Evolutionary conservation across 2,329 filamentous ascomycete species (phyloP).

Genomic region (Clonostachys byssicola): DNA sequence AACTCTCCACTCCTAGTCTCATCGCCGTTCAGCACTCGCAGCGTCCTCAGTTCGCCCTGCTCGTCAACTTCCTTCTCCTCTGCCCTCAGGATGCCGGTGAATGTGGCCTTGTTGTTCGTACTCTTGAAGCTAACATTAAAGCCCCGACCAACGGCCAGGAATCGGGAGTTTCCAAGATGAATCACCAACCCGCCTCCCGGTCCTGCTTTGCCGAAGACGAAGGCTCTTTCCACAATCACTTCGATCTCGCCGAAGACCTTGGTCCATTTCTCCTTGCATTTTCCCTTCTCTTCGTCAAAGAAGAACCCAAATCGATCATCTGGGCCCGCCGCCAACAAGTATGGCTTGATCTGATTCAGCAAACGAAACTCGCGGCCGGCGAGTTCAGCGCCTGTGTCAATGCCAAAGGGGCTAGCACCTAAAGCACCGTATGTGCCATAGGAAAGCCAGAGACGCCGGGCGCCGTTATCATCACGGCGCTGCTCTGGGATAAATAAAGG

Average conservation of each 20-base stretch:
- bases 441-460: constrained; percentile 33
- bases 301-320: constrained; percentile 26
- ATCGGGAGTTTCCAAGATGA: constrained; percentile 23
- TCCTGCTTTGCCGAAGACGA: constrained; percentile 32
- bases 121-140: constrained; percentile 29
- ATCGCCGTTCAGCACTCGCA: constrained; percentile 29
- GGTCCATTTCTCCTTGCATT: constrained; percentile 18
- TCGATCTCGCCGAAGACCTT: constrained; percentile 22
- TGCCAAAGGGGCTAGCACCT: constrained; percentile 31
- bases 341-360: neutral
- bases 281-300: constrained; percentile 22
- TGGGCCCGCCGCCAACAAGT: constrained; percentile 20
- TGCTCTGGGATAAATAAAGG: constrained; percentile 49
- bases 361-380: neutral
- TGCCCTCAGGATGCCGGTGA: constrained; percentile 25
- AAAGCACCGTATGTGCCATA: constrained; percentile 32
- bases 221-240: constrained; percentile 27
- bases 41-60: constrained; percentile 20
- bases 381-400: constrained; percentile 17
- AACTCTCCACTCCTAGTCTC: constrained; percentile 37
- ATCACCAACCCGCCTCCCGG: constrained; percentile 31
- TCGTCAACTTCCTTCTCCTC: constrained; percentile 27
- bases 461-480: constrained; percentile 39
- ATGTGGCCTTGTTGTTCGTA: constrained; percentile 17
- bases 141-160: constrained; percentile 27